Evolutionary conservation across 768 basidiomycete species (phyloP).

Genomic region (Lactarius hengduanensis): DNA sequence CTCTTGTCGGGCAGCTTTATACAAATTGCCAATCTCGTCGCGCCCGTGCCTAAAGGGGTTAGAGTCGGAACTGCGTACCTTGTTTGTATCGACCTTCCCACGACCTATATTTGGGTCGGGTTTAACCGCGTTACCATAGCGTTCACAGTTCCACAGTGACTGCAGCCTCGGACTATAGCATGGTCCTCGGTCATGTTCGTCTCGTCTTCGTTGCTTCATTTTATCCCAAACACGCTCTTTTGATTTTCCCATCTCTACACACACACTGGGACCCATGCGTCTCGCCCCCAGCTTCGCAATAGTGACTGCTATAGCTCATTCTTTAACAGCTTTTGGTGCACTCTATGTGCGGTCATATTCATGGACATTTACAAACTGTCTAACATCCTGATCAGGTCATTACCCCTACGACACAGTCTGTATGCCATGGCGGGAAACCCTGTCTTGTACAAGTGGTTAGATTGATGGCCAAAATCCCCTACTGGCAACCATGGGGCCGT

Average conservation of each 20-base stretch:
- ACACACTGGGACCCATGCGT: slow-evolving; percentile 6
- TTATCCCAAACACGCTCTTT: not conserved
- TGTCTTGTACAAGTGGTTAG: slow-evolving; percentile 62
- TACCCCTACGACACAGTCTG: slow-evolving; percentile 2
- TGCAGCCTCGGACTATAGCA: not conserved
- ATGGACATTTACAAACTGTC: not conserved
- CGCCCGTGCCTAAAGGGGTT: not conserved
- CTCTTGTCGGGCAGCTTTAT: not conserved
- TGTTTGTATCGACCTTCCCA: not conserved
- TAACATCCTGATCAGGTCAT: slow-evolving; percentile 13
- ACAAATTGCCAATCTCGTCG: not conserved
- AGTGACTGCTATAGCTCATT: slow-evolving; percentile 3
- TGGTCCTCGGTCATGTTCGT: not conserved
- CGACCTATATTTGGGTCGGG: not conserved
- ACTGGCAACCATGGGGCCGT: slow-evolving; percentile 49
- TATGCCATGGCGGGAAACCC: slow-evolving; percentile 51
- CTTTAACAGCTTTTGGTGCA: slow-evolving; percentile 8
- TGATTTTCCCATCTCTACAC: not conserved
- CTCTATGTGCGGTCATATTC: slow-evolving; percentile 17
- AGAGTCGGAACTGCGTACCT: not conserved
- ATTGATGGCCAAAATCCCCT: slow-evolving; percentile 58
- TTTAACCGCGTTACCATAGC: slow-evolving; percentile 11
- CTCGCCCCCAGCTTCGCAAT: slow-evolving; percentile 1
- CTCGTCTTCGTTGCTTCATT: not conserved
- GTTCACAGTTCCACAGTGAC: not conserved